Percentiles rank a stretch among this genome's conserved stretches.
Evolutionary conservation across 331 rosid species (phyloP).

Genomic region (Quercus tomentella): DNA sequence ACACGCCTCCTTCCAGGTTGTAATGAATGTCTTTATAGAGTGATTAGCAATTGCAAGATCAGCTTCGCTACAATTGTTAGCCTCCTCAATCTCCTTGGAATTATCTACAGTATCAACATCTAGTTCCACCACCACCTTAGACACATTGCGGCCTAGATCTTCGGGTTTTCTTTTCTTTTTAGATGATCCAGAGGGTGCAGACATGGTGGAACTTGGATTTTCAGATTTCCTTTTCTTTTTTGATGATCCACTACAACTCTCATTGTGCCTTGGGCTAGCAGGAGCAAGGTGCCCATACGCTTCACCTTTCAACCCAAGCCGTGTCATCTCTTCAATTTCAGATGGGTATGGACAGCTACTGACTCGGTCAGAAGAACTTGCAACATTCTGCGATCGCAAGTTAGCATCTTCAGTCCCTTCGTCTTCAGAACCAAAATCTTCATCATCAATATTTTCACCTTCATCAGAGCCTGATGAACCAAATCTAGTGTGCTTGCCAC

Average conservation of each 20-base stretch:
- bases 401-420: slow-evolving; percentile 27
- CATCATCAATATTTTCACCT: too few relatives aligned
- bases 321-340: slow-evolving; percentile 70
- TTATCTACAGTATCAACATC: slow-evolving; percentile 12
- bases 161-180: slow-evolving; percentile 51
- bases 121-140: slow-evolving; percentile 14
- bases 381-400: slow-evolving; percentile 32
- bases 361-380: slow-evolving; percentile 54
- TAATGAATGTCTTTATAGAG: slow-evolving; percentile 54
- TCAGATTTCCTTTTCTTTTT: slow-evolving; percentile 23
- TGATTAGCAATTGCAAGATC: slow-evolving; percentile 37
- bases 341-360: slow-evolving; percentile 89
- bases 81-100: slow-evolving; percentile 17
- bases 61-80: background rate
- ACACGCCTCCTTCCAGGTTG: slow-evolving; percentile 86
- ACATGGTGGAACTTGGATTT: slow-evolving; percentile 16
- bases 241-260: slow-evolving; percentile 23
- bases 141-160: slow-evolving; percentile 14
- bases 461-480: slow-evolving; percentile 39
- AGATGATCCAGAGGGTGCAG: slow-evolving; percentile 23
- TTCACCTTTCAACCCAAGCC: slow-evolving; percentile 61
- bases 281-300: slow-evolving; percentile 22
- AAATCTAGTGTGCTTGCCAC: slow-evolving; percentile 79
- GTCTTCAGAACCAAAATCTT: slow-evolving; percentile 15
- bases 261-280: slow-evolving; percentile 24